Percentiles rank a stretch among this genome's conserved stretches.
phyloP scores from a whole-genome alignment of 257 asterid species.

The Gynochthodes officinalis region DNA sequence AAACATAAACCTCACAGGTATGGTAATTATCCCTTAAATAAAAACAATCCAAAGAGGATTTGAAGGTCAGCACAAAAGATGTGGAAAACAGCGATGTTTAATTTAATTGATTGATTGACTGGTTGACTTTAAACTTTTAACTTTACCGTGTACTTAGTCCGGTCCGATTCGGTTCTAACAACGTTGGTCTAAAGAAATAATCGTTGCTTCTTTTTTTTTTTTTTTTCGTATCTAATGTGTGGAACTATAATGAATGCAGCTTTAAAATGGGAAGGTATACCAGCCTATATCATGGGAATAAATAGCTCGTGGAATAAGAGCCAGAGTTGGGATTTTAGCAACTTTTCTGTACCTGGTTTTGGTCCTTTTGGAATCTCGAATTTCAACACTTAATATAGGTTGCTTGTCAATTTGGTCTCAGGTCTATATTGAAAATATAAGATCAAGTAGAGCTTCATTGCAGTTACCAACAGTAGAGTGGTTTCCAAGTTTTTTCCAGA shows the following conservation, averaged over 20 bases:
- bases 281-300: conserved; percentile 74
- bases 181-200: no score
- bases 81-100: conserved; percentile 29
- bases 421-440: conserved; percentile 26
- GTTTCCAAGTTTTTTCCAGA: no score
- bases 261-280: conserved; percentile 83
- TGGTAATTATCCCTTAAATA: no score
- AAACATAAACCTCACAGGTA: no score
- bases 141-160: no score
- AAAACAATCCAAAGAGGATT: conserved; percentile 36
- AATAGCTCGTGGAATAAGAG: conserved; percentile 81
- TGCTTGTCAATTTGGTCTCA: conserved; percentile 93
- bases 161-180: no score
- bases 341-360: conserved; percentile 66
- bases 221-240: conserved; percentile 43
- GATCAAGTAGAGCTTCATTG: not conserved
- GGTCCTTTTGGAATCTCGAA: conserved; percentile 43
- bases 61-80: conserved; percentile 32
- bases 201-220: no score
- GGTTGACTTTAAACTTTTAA: no score
- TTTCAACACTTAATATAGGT: conserved; percentile 65
- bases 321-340: conserved; percentile 69
- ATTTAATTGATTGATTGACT: no score
- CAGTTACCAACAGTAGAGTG: not conserved
- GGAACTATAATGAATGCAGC: conserved; percentile 89